These are phyloP conservation scores for Penicillium nordicum DNA, from an alignment of 2,329 filamentous ascomycete genomes.

Conservation along the genomic window DNA sequence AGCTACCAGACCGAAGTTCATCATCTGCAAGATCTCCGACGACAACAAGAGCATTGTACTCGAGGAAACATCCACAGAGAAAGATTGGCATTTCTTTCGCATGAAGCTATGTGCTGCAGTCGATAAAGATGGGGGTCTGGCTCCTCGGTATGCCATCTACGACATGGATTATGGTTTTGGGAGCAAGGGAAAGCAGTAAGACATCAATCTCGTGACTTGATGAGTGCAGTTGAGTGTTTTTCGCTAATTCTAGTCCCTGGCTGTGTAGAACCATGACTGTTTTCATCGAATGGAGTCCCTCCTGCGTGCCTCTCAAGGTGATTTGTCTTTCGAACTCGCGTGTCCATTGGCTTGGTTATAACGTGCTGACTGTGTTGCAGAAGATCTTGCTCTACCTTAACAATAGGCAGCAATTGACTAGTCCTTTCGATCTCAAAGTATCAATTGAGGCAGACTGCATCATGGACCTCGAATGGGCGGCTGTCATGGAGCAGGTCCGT, in stretches of 20 bases:
- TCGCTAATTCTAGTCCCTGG: background rate
- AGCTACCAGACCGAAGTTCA: constrained; percentile 46
- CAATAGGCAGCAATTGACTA: background rate
- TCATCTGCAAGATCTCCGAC: constrained; percentile 45
- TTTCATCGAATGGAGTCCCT: background rate
- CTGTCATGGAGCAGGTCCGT: background rate
- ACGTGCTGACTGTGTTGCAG: background rate
- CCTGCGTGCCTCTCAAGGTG: background rate
- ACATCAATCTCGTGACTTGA: background rate
- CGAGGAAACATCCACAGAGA: constrained; percentile 33
- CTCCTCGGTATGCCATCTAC: constrained; percentile 35
- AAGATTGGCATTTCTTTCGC: constrained; percentile 28
- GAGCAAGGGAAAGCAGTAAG: constrained; percentile 36
- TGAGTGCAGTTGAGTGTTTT: background rate
- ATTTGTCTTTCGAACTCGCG: background rate
- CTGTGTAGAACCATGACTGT: background rate
- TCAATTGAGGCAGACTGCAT: background rate
- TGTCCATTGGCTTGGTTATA: background rate
- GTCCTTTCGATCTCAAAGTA: background rate
- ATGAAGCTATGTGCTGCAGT: constrained; percentile 20
- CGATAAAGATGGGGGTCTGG: constrained; percentile 17
- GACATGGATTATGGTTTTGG: constrained; percentile 38
- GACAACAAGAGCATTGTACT: constrained; percentile 35
- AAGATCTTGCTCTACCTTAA: background rate
- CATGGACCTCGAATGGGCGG: background rate